Evolutionary conservation across 2,329 filamentous ascomycete genomes (phyloP).

Genomic region (Epichloe sibirici): DNA sequence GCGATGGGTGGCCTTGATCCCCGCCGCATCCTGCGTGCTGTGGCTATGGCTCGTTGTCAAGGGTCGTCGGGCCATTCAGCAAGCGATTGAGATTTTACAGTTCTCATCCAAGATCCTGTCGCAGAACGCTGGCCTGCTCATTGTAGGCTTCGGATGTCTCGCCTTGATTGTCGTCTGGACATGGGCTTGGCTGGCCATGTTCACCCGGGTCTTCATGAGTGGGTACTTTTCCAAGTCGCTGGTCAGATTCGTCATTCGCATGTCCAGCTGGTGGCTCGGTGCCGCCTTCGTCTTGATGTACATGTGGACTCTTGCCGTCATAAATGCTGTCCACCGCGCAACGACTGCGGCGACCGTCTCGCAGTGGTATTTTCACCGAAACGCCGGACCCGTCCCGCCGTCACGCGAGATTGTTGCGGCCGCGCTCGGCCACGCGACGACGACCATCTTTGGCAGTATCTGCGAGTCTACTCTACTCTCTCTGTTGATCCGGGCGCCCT

Average conservation of each 20-base stretch:
- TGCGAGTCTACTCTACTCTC: slow-evolving; percentile 76
- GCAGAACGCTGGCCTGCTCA: slow-evolving; percentile 69
- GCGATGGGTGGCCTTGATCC: slow-evolving; percentile 74
- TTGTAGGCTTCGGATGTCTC: slow-evolving; percentile 72
- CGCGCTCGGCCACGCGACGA: slow-evolving; percentile 67
- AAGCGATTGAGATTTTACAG: slow-evolving; percentile 79
- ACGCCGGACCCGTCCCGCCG: slow-evolving; percentile 63
- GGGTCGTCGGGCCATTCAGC: slow-evolving; percentile 67
- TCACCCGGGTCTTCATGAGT: slow-evolving; percentile 88
- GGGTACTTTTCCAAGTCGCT: slow-evolving; percentile 61
- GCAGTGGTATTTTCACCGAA: slow-evolving; percentile 98
- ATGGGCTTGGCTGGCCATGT: slow-evolving; percentile 95
- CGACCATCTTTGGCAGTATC: slow-evolving; percentile 84
- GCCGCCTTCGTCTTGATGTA: slow-evolving; percentile 87
- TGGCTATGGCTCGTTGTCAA: slow-evolving; percentile 80
- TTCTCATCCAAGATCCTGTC: slow-evolving; percentile 82
- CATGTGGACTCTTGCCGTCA: slow-evolving; percentile 82
- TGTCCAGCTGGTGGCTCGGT: slow-evolving; percentile 92
- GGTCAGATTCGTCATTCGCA: slow-evolving; percentile 63
- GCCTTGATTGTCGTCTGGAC: slow-evolving; percentile 73
- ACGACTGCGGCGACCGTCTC: slow-evolving; percentile 92
- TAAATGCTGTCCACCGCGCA: slow-evolving; percentile 78
- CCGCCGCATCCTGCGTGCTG: slow-evolving; percentile 56
- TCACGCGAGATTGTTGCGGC: slow-evolving; percentile 73
- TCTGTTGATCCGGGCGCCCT: slow-evolving; percentile 69